Base-by-base conservation (phyloP, 2,329 filamentous ascomycete genomes). In the Botrytis sinoallii region DNA sequence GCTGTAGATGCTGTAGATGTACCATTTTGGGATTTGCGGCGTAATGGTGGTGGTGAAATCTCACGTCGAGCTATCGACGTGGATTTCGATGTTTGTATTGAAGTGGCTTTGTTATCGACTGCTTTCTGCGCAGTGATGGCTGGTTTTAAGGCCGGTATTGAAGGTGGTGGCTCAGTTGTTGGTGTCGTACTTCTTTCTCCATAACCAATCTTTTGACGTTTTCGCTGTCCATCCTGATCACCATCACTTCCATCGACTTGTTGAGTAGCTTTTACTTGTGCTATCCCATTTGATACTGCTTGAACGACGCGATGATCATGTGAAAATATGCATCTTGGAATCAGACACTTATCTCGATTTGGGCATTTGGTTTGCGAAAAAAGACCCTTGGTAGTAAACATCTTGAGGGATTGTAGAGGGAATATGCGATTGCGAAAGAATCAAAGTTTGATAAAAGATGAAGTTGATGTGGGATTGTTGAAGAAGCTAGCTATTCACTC, bases 251-350 rank as follows among this genome's bases (percentile, higher is more conserved):
- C 38, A 44, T 61, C 42, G 57, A 12, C 20, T 59, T 52, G 29
- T 35, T 32, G 29, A 25, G 32, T n/a, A 40, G 44, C 10, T 4
- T 69, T 46, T 25, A 32, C 32, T n/a, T 55, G 40, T 29, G 40
- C 12, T 35, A 12, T 52, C 29, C 38, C 44, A 35, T 73, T 55
- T 57, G 64, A 9, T 44, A 14, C 18, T 70, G 69, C 74, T 70
- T 35, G 76, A 46, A 75, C 81, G 29, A 12, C 25, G 25, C 18
- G 40, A 25, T 69, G 52, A 32, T 48, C 40, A 69, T 72, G 81
- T 29, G 72, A 74, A 74, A 82, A 82, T 44, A 82, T 80, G 65
- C 81, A 82, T 70, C 74, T 76, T 70, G 81, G 80, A 6, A 82
- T 78, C 9, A 77, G 67, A 73, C 81, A 82, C 48, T 75, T 77